Percentiles rank a stretch among this genome's conserved stretches.
Evolutionary conservation across 2,329 filamentous ascomycete species (phyloP).

Genomic region (Fusarium secorum): DNA sequence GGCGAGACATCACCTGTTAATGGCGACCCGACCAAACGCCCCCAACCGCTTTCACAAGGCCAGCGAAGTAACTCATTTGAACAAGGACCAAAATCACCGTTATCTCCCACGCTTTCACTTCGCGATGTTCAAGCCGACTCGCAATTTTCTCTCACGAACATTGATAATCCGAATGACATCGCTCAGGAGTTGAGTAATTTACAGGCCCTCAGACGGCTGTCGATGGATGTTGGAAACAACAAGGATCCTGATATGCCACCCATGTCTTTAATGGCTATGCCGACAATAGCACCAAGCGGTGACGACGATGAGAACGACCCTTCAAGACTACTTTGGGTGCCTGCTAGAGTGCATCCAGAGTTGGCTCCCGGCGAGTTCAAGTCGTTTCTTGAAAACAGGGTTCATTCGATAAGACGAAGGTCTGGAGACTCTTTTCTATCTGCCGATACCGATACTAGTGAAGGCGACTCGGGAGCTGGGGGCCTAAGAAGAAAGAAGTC

Average conservation of each 20-base stretch:
- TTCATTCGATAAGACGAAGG: conserved; percentile 85
- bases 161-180: conserved; percentile 87
- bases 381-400: conserved; percentile 91
- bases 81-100: conserved; percentile 51
- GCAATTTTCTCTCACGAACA: conserved; percentile 86
- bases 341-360: conserved; percentile 91
- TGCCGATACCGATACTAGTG: conserved; percentile 59
- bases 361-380: conserved; percentile 96
- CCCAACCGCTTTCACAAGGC: conserved; percentile 52
- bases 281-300: conserved; percentile 74
- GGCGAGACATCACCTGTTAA: conserved; percentile 42
- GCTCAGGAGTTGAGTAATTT: conserved; percentile 92
- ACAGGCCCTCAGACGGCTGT: conserved; percentile 89
- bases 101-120: conserved; percentile 62
- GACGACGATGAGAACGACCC: conserved; percentile 87
- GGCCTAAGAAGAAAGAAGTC: conserved; percentile 88
- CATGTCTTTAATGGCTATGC: conserved; percentile 72
- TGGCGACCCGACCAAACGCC: conserved; percentile 50
- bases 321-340: conserved; percentile 92
- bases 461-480: conserved; percentile 64
- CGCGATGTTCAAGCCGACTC: conserved; percentile 64
- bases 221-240: conserved; percentile 86
- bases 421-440: conserved; percentile 76
- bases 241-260: conserved; percentile 79
- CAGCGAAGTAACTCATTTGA: conserved; percentile 55